Evolutionary conservation across 805 yeast genomes (phyloP).

Genomic region (Kazachstania africana): DNA sequence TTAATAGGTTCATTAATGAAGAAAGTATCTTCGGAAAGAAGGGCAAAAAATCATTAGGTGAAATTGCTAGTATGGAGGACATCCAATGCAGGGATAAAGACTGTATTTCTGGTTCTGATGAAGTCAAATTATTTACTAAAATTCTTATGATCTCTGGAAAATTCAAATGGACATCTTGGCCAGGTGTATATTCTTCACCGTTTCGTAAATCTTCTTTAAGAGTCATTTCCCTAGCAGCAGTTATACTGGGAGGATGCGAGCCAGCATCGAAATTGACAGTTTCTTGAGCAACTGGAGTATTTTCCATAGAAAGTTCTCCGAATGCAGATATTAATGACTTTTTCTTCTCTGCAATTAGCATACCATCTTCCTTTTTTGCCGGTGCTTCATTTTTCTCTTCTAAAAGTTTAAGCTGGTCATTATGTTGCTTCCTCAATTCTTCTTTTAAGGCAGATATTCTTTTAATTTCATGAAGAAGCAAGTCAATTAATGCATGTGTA

Average conservation of each 20-base stretch:
- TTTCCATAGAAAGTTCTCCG: conserved; percentile 10
- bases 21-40: conserved; percentile 67
- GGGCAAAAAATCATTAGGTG: conserved; percentile 65
- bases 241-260: background rate
- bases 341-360: conserved; percentile 23
- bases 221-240: background rate
- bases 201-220: conserved; percentile 19
- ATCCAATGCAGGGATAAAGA: conserved; percentile 76
- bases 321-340: conserved; percentile 21
- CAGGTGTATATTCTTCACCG: conserved; percentile 52
- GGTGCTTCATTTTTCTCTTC: conserved; percentile 14
- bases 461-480: conserved; percentile 68
- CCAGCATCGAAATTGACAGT: conserved; percentile 7
- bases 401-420: conserved; percentile 9
- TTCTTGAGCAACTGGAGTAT: conserved; percentile 11
- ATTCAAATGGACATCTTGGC: conserved; percentile 76
- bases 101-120: conserved; percentile 66
- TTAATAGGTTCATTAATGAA: conserved; percentile 50
- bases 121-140: conserved; percentile 66
- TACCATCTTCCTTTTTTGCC: conserved; percentile 21
- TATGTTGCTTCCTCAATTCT: conserved; percentile 29
- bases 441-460: conserved; percentile 60
- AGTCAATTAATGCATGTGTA: conserved; percentile 66
- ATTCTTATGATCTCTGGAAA: conserved; percentile 72
- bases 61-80: conserved; percentile 50